Base-by-base conservation (phyloP, 768 basidiomycete species). In the Kwoniella mangroviensis region DNA sequence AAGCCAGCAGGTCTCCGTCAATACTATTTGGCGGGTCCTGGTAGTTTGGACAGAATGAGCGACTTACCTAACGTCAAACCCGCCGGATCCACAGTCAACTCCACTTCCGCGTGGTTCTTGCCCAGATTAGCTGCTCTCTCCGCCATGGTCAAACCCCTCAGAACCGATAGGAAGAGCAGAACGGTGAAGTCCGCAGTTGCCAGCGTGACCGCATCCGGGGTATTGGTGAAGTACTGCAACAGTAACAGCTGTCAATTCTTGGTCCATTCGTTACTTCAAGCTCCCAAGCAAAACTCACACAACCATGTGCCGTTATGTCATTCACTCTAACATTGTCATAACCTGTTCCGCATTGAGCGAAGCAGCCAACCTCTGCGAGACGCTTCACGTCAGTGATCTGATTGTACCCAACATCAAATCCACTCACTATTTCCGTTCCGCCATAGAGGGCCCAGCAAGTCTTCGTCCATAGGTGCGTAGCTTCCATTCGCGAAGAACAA, bases 141-240 rank as follows among this genome's bases (percentile, higher is more conserved):
- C 43, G 65, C 69, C 22, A 68, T 61, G 11, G 68, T 59, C 24
- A 69, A 52, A 21, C 65, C 71, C 6, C 75, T 34, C 56, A 77
- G 65, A 3, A 68, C 71, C 2, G 68, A 34, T 12, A 77, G 73
- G 22, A 72, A 70, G 49, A 77, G 71, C 34, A 73, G 61, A 21
- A 77, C 71, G 5, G 73, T 69, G 40, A 77, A 72, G 42, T 77
- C 75, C 7, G 75, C 73, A 19, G 75, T 77, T 1, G 75, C 59
- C n/a, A 55, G 64, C 21, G 69, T 71, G 57, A 77, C 75, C 13
- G 75, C 75, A 64, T 74, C 71, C 2, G 75, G 75, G 7, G 75
- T 77, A 60, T 77, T 77, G 60, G 75, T 72, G 63, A 77, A 71
- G 52, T 68, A 74, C 69, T 70, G 52, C 15, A 34, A 19, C 10